Evolutionary conservation across 108 stramenopile species (phyloP), one percentile per base, ranked within the genome.

Genomic region (Fragilariopsis cylindrus): DNA sequence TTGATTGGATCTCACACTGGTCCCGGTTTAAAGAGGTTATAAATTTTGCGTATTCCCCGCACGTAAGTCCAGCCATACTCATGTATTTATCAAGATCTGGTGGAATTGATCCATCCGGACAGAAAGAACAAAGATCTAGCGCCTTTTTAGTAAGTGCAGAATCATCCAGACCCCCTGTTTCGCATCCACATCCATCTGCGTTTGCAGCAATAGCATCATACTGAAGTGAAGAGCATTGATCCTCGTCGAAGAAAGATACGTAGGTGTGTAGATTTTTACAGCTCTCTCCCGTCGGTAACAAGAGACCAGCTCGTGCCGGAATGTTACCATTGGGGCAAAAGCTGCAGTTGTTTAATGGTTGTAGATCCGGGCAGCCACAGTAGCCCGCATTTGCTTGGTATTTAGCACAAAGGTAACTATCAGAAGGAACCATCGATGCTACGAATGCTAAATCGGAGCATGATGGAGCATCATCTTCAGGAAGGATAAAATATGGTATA

Each of bases 261-360:
- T 78, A 78, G 50, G 52, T 66, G 65, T 57, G 44, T 55, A 78
- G 53, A 48, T 72, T 60, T 21, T 45, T 19, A 58, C 77, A 78
- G 8, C 30, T 44, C 45, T 78, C 65, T 21, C 44, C 64, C 13
- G 53, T 67, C 12, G 54, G 57, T 42, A 71, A 21, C 12, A 55
- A 42, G 1, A 57, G 16, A 18, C 66, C 66, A 41, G 44, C 15
- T n/a, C 52, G 55, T 13, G 64, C 65, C 39, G 77, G 70, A 3
- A 45, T 46, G 5, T 57, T 39, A 30, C 77, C 77, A 57, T 78
- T 44, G 4, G 77, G 77, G 45, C 77, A 78, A 50, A 78, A 78
- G 45, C 43, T 45, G 48, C 77, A 78, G 9, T 40, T 57, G n/a
- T 67, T 13, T 15, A 21, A 6, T 8, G 70, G 64, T 39, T 43